These are phyloP conservation scores for Geosmithia flava DNA, from an alignment of 2,329 filamentous ascomycete genomes.

Conservation along the genomic window DNA sequence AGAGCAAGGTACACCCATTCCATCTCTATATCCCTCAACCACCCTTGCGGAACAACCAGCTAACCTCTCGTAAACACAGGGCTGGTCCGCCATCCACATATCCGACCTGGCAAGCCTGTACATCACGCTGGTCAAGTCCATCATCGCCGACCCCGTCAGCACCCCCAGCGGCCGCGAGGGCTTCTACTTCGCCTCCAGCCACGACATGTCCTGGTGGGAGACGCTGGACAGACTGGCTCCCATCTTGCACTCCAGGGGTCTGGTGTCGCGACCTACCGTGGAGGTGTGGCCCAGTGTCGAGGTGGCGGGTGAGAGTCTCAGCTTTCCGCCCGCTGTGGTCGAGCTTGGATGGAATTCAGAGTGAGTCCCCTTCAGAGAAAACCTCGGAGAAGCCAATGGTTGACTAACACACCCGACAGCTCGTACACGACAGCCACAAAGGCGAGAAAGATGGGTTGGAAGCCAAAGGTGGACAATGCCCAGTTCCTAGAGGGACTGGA, in stretches of 20 bases:
- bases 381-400: too few species aligned
- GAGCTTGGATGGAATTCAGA: background rate
- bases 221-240: slow-evolving; percentile 13
- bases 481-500: too few species aligned
- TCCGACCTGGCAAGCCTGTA: slow-evolving; percentile 17
- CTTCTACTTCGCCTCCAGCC: slow-evolving; percentile 19
- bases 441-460: too few species aligned
- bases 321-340: background rate
- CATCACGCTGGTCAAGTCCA: slow-evolving; percentile 12
- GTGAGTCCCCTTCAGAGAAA: background rate
- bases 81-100: slow-evolving; percentile 12
- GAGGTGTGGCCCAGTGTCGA: slow-evolving; percentile 17
- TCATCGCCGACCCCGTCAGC: slow-evolving; percentile 10
- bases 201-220: slow-evolving; percentile 15
- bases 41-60: too few species aligned
- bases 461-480: too few species aligned
- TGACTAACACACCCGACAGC: background rate
- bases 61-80: too few species aligned
- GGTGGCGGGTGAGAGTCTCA: slow-evolving; percentile 11
- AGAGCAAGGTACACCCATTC: background rate
- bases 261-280: slow-evolving; percentile 11
- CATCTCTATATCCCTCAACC: too few species aligned
- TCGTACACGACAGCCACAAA: too few species aligned
- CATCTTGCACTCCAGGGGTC: slow-evolving; percentile 13
- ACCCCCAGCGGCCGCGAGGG: slow-evolving; percentile 16